phyloP scores from a whole-genome alignment of 139 green algal genomes.

The Nannochloris sp. region DNA sequence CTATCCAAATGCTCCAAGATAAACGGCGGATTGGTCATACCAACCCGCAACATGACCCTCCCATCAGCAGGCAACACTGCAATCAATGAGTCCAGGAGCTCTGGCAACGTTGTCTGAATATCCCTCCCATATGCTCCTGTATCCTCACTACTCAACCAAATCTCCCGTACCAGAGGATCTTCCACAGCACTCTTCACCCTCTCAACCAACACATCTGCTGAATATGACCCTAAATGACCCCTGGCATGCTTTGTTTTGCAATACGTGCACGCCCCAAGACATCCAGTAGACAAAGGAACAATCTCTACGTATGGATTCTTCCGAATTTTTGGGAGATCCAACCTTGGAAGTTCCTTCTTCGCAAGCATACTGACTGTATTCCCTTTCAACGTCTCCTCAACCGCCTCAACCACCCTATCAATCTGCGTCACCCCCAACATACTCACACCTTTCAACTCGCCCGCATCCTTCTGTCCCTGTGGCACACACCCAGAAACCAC shows the following conservation, averaged over 20 bases:
- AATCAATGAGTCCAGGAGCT: conserved; percentile 53
- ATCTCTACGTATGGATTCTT: conserved; percentile 84
- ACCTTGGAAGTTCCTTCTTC: conserved; percentile 65
- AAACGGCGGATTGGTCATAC: conserved; percentile 94
- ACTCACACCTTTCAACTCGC: conserved; percentile 67
- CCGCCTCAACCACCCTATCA: conserved; percentile 82
- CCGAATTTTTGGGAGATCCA: conserved; percentile 88
- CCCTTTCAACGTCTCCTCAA: conserved; percentile 83
- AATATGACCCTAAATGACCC: conserved; percentile 71
- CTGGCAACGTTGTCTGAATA: conserved; percentile 60
- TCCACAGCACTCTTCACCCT: conserved; percentile 38
- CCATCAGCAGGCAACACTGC: conserved; percentile 60
- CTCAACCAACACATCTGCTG: conserved; percentile 43
- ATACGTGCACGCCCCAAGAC: conserved; percentile 87
- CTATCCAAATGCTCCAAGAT: conserved; percentile 77
- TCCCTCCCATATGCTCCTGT: conserved; percentile 83
- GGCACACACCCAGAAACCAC: conserved; percentile 84
- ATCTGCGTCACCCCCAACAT: conserved; percentile 68
- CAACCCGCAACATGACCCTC: conserved; percentile 69
- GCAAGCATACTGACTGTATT: conserved; percentile 70
- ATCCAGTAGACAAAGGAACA: conserved; percentile 74
- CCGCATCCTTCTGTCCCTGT: conserved; percentile 62
- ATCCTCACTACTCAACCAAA: conserved; percentile 89
- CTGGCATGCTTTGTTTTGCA: conserved; percentile 96
- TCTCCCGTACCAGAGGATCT: conserved; percentile 71